phyloP scores from a whole-genome alignment of 1,139 yeast genomes.

The Pneumocystis oryctolagi region DNA sequence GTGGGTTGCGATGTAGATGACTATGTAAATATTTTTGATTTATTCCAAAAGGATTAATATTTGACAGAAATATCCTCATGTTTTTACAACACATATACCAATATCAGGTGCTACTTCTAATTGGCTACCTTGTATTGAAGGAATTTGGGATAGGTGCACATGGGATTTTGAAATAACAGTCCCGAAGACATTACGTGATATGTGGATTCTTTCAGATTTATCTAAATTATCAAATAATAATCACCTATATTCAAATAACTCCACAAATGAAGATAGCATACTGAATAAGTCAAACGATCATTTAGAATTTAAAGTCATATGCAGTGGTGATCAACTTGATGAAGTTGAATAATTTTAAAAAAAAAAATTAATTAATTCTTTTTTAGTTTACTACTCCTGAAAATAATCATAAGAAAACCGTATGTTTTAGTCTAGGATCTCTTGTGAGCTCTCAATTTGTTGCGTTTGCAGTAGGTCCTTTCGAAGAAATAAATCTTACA shows the following conservation, averaged over 20 bases:
- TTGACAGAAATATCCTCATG: constrained; percentile 51
- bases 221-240: constrained; percentile 14
- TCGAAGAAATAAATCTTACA: constrained; percentile 42
- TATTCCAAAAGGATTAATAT: constrained; percentile 31
- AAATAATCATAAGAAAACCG: constrained; percentile 59
- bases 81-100: constrained; percentile 69
- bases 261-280: constrained; percentile 6
- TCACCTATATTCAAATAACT: constrained; percentile 23
- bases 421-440: constrained; percentile 63
- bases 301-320: constrained; percentile 52
- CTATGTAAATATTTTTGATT: constrained; percentile 8
- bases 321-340: constrained; percentile 41
- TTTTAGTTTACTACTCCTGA: constrained; percentile 34
- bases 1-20: constrained; percentile 21
- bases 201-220: constrained; percentile 4
- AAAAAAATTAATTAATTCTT: constrained; percentile 6
- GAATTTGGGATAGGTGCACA: constrained; percentile 72
- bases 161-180: constrained; percentile 82
- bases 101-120: constrained; percentile 71
- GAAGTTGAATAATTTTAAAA: constrained; percentile 18
- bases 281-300: constrained; percentile 27
- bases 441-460: constrained; percentile 90
- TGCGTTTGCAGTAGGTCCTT: constrained; percentile 94
- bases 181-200: constrained; percentile 65
- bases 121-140: constrained; percentile 95